phyloP scores from a whole-genome alignment of 2,329 filamentous ascomycete species.

The Arthrobotrys sphaeroides region DNA sequence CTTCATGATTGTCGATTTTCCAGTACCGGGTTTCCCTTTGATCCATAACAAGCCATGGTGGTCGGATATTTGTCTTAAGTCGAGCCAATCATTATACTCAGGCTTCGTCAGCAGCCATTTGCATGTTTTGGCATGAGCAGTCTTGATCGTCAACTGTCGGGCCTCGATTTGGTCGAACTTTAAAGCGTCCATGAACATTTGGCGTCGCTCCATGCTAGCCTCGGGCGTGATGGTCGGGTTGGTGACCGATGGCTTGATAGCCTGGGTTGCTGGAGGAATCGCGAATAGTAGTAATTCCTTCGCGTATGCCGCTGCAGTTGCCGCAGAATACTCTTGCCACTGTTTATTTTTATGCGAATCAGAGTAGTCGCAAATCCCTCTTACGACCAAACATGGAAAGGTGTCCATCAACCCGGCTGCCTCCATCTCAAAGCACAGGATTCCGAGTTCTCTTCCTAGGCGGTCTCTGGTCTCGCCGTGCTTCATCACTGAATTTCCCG shows the following conservation, averaged over 20 bases:
- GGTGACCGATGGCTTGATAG: neutral
- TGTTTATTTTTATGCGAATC: slow-evolving; percentile 56
- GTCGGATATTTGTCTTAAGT: slow-evolving; percentile 53
- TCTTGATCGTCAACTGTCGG: slow-evolving; percentile 61
- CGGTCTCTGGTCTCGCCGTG: neutral
- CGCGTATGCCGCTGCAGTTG: slow-evolving; percentile 4
- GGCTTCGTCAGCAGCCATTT: slow-evolving; percentile 62
- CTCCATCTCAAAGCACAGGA: slow-evolving; percentile 51
- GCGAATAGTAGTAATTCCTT: neutral
- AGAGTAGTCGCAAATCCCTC: slow-evolving; percentile 55
- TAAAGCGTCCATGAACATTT: slow-evolving; percentile 58
- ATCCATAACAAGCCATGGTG: slow-evolving; percentile 60
- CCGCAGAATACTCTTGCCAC: slow-evolving; percentile 55
- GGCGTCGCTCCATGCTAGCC: neutral
- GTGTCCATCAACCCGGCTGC: slow-evolving; percentile 48
- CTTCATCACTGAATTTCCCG: slow-evolving; percentile 14
- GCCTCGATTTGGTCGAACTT: slow-evolving; percentile 62
- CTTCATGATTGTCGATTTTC: slow-evolving; percentile 65
- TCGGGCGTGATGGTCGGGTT: neutral
- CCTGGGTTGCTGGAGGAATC: neutral
- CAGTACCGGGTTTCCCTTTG: slow-evolving; percentile 62
- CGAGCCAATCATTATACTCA: slow-evolving; percentile 62
- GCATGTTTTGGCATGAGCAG: slow-evolving; percentile 62
- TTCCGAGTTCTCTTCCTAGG: neutral
- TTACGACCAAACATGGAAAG: slow-evolving; percentile 11